Evolutionary conservation across 768 basidiomycete genomes (phyloP).

Genomic region (Paxillus rubicundulus): DNA sequence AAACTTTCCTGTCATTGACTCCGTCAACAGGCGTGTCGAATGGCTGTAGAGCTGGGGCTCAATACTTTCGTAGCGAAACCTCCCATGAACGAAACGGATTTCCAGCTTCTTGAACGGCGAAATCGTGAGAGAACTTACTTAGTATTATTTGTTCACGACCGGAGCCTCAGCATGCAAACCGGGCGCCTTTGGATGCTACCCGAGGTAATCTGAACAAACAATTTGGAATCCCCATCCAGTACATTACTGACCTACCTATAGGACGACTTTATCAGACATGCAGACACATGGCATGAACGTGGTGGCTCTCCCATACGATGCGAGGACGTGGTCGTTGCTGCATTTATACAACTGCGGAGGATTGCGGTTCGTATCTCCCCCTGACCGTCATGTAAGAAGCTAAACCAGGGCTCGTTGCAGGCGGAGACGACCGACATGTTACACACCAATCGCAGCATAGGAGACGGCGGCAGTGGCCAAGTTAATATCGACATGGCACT

Average conservation of each 20-base stretch:
- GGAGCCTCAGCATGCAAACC: slow-evolving; percentile 82
- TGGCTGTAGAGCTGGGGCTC: slow-evolving; percentile 81
- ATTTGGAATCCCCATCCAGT: slow-evolving; percentile 2
- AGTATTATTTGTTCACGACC: slow-evolving; percentile 83
- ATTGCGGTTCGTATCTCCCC: slow-evolving; percentile 60
- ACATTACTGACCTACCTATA: slow-evolving; percentile 17
- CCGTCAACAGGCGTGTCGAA: slow-evolving; percentile 65
- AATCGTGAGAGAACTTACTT: slow-evolving; percentile 86
- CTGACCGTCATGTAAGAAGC: not conserved
- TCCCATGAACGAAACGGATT: slow-evolving; percentile 57
- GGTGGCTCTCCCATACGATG: slow-evolving; percentile 54
- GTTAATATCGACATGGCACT: slow-evolving; percentile 74
- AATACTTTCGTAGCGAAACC: slow-evolving; percentile 65
- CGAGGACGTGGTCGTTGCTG: slow-evolving; percentile 78
- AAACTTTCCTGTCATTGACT: slow-evolving; percentile 1
- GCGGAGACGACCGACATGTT: slow-evolving; percentile 80
- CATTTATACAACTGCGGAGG: slow-evolving; percentile 73
- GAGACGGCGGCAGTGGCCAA: slow-evolving; percentile 50
- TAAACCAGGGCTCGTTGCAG: slow-evolving; percentile 33
- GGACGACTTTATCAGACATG: slow-evolving; percentile 73
- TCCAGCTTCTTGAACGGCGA: slow-evolving; percentile 70
- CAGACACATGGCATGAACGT: slow-evolving; percentile 68
- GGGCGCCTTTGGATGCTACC: slow-evolving; percentile 88
- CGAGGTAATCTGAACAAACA: slow-evolving; percentile 44
- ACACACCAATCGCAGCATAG: slow-evolving; percentile 47